Conservation (phyloP, 768 basidiomycete genomes). For the Tremella yokohamensis region DNA sequence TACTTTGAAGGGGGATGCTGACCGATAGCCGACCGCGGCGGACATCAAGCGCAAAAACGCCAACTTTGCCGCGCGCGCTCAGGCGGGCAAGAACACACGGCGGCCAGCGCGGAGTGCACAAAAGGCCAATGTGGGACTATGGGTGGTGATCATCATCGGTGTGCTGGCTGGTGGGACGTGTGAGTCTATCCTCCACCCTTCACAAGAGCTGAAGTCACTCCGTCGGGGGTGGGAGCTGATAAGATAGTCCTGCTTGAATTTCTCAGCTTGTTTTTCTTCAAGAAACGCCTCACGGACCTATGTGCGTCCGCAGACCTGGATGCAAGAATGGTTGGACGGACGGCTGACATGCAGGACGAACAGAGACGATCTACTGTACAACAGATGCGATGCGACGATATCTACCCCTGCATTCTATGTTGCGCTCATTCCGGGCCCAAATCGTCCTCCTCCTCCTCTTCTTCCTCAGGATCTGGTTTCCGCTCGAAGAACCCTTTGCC, state of each 20-base stretch:
- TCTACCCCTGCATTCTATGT: too few relatives aligned
- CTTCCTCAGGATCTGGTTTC: constrained; percentile 19
- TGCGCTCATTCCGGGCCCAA: neutral
- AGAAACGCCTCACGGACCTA: constrained; percentile 2
- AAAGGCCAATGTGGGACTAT: constrained; percentile 30
- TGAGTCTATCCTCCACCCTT: constrained; percentile 23
- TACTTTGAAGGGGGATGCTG: too few relatives aligned
- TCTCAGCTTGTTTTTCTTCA: constrained; percentile 2
- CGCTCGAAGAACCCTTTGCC: constrained; percentile 39
- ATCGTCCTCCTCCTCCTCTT: constrained; percentile 19
- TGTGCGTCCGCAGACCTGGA: neutral
- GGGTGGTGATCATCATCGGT: constrained; percentile 42
- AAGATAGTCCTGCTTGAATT: constrained; percentile 2
- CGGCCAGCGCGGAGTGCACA: constrained; percentile 33
- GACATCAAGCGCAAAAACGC: constrained; percentile 47
- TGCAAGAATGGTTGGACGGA: constrained; percentile 18
- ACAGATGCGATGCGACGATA: too few relatives aligned
- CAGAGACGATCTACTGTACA: too few relatives aligned
- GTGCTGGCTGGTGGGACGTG: constrained; percentile 43
- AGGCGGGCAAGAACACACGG: constrained; percentile 36
- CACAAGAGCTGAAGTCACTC: neutral
- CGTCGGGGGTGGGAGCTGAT: neutral
- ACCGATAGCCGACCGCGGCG: constrained; percentile 36
- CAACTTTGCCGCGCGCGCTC: constrained; percentile 41
- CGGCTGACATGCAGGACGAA: too few relatives aligned